Conservation (phyloP, 495 filamentous ascomycete species). For the Penicillium fimorum region DNA sequence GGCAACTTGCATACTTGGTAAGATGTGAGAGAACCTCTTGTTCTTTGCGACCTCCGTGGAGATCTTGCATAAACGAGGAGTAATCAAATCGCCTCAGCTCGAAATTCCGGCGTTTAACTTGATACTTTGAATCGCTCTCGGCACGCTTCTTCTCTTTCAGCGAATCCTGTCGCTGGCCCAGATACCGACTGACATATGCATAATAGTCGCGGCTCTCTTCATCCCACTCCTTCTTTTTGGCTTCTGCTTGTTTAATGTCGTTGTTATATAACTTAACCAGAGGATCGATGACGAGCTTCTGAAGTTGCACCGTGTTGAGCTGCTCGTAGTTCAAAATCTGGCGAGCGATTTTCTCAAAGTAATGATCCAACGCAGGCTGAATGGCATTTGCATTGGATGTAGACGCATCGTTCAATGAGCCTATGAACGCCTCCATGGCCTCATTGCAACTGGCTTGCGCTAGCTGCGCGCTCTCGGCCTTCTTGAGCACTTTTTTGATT, state of each 20-base stretch:
- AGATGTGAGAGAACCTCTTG: slow-evolving; percentile 95
- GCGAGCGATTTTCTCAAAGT: slow-evolving; percentile 93
- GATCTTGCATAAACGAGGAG: slow-evolving; percentile 97
- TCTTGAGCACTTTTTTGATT: slow-evolving; percentile 94
- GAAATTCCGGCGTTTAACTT: slow-evolving; percentile 87
- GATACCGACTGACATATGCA: slow-evolving; percentile 86
- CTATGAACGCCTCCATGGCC: slow-evolving; percentile 76
- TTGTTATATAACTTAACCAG: slow-evolving; percentile 86
- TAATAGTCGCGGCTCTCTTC: slow-evolving; percentile 99
- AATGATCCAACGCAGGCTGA: slow-evolving; percentile 92
- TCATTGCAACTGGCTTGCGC: slow-evolving; percentile 83
- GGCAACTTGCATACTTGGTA: slow-evolving; percentile 89
- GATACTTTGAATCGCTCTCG: slow-evolving; percentile 95
- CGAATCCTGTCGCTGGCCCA: slow-evolving; percentile 92
- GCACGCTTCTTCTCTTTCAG: slow-evolving; percentile 94
- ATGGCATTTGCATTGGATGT: slow-evolving; percentile 92
- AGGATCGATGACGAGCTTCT: slow-evolving; percentile 91
- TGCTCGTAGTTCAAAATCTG: slow-evolving; percentile 87
- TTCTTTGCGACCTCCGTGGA: slow-evolving; percentile 95
- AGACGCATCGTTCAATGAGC: slow-evolving; percentile 84
- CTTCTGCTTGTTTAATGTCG: slow-evolving; percentile 96
- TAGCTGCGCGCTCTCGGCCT: slow-evolving; percentile 78
- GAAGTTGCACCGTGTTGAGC: slow-evolving; percentile 78
- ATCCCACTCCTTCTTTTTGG: slow-evolving; percentile 97
- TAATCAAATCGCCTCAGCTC: slow-evolving; percentile 98